A percentile compares a stretch with the other conserved stretches of the same genome.
phyloP scores from a whole-genome alignment of 2,329 filamentous ascomycete species.

The Onygenales sp. region DNA sequence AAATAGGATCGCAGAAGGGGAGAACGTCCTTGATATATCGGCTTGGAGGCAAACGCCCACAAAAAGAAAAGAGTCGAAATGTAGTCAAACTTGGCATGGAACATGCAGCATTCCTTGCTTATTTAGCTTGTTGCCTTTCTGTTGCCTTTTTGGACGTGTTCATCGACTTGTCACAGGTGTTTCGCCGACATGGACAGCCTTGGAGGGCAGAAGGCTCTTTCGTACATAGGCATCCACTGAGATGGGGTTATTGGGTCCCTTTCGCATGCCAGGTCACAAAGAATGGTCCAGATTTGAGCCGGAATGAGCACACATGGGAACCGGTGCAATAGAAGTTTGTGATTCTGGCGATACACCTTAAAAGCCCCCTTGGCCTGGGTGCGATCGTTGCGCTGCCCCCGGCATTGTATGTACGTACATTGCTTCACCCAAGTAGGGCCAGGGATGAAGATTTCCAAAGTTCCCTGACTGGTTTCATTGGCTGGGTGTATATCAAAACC shows the following conservation, averaged over 20 bases:
- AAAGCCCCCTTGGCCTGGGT: not conserved
- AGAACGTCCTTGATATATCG: not conserved
- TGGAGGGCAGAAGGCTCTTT: not conserved
- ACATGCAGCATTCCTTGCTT: not conserved
- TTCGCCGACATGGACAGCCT: not conserved
- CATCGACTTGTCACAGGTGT: not conserved
- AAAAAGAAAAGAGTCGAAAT: not conserved
- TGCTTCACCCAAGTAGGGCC: too few species aligned
- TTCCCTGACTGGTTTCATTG: not conserved
- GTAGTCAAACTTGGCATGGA: not conserved
- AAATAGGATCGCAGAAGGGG: not conserved
- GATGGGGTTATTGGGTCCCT: not conserved
- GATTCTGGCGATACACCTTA: not conserved
- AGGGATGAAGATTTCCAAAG: not conserved
- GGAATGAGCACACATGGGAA: not conserved
- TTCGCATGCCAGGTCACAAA: not conserved
- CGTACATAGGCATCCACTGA: not conserved
- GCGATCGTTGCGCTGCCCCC: too few species aligned
- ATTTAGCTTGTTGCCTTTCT: conserved; percentile 4
- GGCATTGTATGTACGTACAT: too few species aligned
- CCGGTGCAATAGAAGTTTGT: not conserved
- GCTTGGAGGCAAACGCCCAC: not conserved
- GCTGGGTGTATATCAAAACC: not conserved
- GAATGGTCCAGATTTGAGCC: conserved; percentile 1
- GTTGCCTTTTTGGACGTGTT: not conserved